phyloP scores from a whole-genome alignment of 140 eudicot species.

The Oenanthe javanica region DNA sequence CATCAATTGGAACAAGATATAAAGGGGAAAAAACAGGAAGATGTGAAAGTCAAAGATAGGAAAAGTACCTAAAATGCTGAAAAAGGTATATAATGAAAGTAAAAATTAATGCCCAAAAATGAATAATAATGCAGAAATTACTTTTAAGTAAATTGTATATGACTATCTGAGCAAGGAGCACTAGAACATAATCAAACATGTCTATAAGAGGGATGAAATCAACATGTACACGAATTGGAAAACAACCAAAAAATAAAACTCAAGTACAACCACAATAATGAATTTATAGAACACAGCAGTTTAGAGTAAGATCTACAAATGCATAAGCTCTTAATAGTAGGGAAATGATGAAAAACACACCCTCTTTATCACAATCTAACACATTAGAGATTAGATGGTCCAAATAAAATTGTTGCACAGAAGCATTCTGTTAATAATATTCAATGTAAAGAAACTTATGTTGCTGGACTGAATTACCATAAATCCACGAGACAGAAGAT shows the following conservation, averaged over 20 bases:
- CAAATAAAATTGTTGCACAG: constrained; percentile 4
- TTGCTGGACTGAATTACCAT: constrained; percentile 42
- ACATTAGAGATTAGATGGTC: not conserved
- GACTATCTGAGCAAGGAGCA: not conserved
- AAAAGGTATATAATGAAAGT: not conserved
- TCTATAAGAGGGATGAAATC: not conserved
- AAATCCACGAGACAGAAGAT: constrained; percentile 80
- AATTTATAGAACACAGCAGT: not conserved
- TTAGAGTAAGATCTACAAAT: not conserved
- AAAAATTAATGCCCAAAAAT: not conserved
- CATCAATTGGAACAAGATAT: not conserved
- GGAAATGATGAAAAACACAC: not conserved
- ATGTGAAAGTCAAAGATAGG: not conserved
- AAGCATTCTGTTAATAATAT: not conserved
- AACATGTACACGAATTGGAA: not conserved
- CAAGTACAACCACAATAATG: not conserved
- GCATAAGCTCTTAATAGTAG: not conserved
- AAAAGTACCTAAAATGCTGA: not conserved
- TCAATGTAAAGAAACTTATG: not conserved
- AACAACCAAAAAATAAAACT: too few species aligned
- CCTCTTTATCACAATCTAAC: not conserved
- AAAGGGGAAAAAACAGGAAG: not conserved
- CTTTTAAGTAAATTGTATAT: not conserved
- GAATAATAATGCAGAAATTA: not conserved
- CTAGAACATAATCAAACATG: not conserved